Conservation (phyloP, 2,329 filamentous ascomycete species). For the Sporothrix phasma region DNA sequence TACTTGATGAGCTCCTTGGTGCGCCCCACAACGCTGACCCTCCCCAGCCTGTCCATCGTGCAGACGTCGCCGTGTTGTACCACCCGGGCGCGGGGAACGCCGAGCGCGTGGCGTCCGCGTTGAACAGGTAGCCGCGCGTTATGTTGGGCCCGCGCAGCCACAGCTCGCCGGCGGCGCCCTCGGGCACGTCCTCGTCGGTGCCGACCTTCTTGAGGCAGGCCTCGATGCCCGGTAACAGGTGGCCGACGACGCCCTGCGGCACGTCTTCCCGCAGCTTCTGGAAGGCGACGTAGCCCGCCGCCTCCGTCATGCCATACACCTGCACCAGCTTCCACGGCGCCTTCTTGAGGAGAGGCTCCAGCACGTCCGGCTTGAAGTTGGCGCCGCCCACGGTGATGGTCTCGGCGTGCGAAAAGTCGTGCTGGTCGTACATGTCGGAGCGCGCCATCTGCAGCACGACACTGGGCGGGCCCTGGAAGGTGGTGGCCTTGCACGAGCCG, state of each 20-base stretch:
- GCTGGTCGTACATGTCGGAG: conserved; percentile 26
- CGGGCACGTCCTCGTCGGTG: conserved; percentile 26
- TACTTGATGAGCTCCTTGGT: conserved; percentile 35
- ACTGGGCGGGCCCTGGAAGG: conserved; percentile 32
- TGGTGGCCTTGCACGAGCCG: conserved; percentile 28
- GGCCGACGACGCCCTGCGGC: conserved; percentile 28
- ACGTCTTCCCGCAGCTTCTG: conserved; percentile 27
- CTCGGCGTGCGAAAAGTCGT: conserved; percentile 30
- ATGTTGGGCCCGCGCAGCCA: conserved; percentile 36
- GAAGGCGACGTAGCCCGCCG: conserved; percentile 33
- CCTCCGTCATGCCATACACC: conserved; percentile 38
- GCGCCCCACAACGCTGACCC: conserved; percentile 29
- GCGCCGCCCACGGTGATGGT: conserved; percentile 30
- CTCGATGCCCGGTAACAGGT: conserved; percentile 30
- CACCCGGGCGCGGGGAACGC: conserved; percentile 31
- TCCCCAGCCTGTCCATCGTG: conserved; percentile 26
- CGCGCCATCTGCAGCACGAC: conserved; percentile 30
- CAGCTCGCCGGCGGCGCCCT: conserved; percentile 23
- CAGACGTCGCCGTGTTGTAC: conserved; percentile 38
- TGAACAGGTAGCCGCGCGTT: conserved; percentile 31
- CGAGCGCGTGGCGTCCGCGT: conserved; percentile 29
- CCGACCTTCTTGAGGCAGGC: conserved; percentile 28
- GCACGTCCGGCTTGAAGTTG: conserved; percentile 28
- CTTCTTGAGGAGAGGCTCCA: conserved; percentile 24
- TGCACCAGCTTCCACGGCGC: conserved; percentile 32